phyloP scores from a whole-genome alignment of 805 yeast genomes.

The Wickerhamomyces chaumierensis region DNA sequence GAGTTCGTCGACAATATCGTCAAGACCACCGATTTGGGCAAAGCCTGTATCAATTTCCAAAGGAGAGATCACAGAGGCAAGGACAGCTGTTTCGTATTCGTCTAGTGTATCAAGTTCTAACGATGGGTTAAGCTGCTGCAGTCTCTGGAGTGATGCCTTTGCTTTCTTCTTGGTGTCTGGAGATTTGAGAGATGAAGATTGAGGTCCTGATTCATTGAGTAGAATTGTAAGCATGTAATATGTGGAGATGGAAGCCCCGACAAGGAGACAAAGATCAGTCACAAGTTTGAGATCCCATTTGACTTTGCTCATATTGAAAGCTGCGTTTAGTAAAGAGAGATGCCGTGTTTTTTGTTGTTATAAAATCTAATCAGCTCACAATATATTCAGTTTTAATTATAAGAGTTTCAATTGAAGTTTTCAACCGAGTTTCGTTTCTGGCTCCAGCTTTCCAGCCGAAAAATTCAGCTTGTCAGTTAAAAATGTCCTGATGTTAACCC shows the following conservation, averaged over 20 bases:
- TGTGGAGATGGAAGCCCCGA: constrained; percentile 60
- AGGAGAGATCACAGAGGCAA: constrained; percentile 74
- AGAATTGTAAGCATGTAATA: constrained; percentile 46
- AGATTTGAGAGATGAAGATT: constrained; percentile 26
- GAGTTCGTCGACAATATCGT: constrained; percentile 69
- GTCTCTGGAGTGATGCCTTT: constrained; percentile 40
- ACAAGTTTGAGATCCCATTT: constrained; percentile 27
- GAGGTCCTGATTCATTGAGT: constrained; percentile 31
- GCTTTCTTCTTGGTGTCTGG: constrained; percentile 55
- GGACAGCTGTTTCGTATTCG: constrained; percentile 66
- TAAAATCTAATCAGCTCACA: too few species aligned
- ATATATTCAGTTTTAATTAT: too few species aligned
- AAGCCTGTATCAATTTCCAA: constrained; percentile 71
- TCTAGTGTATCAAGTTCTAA: constrained; percentile 38
- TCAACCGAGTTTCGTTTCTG: too few species aligned
- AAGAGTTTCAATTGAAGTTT: too few species aligned
- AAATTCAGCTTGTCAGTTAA: too few species aligned
- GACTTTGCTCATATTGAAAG: constrained; percentile 5
- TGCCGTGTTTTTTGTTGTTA: too few species aligned
- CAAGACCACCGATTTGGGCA: constrained; percentile 83
- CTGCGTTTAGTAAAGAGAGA: background rate
- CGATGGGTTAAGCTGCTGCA: constrained; percentile 50
- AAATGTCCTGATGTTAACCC: too few species aligned
- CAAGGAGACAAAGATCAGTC: constrained; percentile 36
- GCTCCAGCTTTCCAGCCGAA: too few species aligned